phyloP scores from a whole-genome alignment of 2,329 filamentous ascomycete species.

The Ophiocordyceps polyrhachis-furcata region DNA sequence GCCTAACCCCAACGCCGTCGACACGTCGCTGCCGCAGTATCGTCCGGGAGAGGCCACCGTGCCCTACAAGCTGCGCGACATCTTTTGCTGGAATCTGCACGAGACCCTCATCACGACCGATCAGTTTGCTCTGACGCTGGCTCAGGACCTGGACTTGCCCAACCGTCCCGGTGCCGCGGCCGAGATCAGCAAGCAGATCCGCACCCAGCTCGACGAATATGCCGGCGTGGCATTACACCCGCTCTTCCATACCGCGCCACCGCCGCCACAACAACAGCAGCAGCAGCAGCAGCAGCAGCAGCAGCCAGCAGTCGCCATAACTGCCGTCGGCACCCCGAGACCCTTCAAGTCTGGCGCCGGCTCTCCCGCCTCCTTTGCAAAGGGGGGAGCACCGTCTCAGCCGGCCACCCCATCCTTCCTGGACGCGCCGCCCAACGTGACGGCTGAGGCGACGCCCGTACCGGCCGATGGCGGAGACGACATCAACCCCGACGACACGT shows the following conservation, averaged over 20 bases:
- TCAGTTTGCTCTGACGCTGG: constrained; percentile 78
- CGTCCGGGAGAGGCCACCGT: constrained; percentile 61
- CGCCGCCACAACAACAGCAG: constrained; percentile 8
- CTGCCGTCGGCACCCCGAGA: constrained; percentile 11
- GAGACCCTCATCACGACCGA: constrained; percentile 89
- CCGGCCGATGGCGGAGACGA: constrained; percentile 41
- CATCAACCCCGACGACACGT: constrained; percentile 81
- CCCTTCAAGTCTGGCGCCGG: constrained; percentile 18
- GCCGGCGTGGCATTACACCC: constrained; percentile 87
- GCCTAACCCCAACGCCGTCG: constrained; percentile 41
- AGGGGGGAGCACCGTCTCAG: constrained; percentile 19
- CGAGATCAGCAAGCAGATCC: constrained; percentile 84
- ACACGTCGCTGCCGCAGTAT: constrained; percentile 62
- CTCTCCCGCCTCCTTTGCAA: constrained; percentile 16
- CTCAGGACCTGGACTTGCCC: constrained; percentile 84
- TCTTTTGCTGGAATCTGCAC: constrained; percentile 96
- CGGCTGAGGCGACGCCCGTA: constrained; percentile 49
- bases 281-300: neutral
- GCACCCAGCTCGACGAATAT: constrained; percentile 89
- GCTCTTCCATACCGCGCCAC: constrained; percentile 52
- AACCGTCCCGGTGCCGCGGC: constrained; percentile 49
- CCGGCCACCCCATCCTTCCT: constrained; percentile 28
- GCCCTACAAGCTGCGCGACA: constrained; percentile 76
- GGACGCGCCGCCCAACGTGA: constrained; percentile 29
- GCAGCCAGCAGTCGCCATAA: constrained; percentile 4